Base-by-base conservation (phyloP, 2,329 filamentous ascomycete species). In the Xylaria polymorpha region DNA sequence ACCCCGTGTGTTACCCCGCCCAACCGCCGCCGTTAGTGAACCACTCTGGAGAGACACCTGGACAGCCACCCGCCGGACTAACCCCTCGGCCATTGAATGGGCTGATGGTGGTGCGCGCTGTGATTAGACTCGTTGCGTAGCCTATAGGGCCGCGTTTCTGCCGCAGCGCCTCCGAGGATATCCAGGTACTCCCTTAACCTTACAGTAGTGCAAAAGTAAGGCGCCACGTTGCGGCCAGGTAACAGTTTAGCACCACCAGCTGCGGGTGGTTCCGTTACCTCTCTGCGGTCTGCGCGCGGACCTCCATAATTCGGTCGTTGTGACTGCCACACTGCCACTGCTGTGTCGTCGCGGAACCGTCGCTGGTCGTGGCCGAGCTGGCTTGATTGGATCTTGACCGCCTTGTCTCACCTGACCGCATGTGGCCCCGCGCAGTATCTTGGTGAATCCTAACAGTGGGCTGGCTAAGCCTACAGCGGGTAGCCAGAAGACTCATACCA, bases 371-470 rank as follows among this genome's bases (percentile, higher is more conserved):
- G 29, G 29, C 51, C 46, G 56, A 39, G 56, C 50, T 20, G 66
- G 51, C 63, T 60, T 59, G 37, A 63, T 56, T 50, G 58, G 41
- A 66, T 29, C 46, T 67, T 63, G 63, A 69, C 67, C 64, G 67
- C 67, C 64, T 69, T 60, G 59, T 60, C 67, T 60, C 67, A 63
- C 67, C 63, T 67, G 59, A 63, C 46, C 59, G 50, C 32, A 48
- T 59, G 51, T 55, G 20, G 57, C 43, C 58, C 50, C 56, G 56
- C 48, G 55, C 48, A 55, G 35, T 25, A 39, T 67, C 65, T 55
- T 64, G 56, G 50, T 58, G 53, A 63, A 69, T 69, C 59, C 67
- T 69, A 56, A 66, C 43, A 66, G 67, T 69, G 67, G 67, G 50
- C 29, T 69, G 35, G 37, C 39, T 68, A 58, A 58, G 61, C 55